Evolutionary conservation across 208 protist species (phyloP).

Genomic region (Acanthamoeba quina): DNA sequence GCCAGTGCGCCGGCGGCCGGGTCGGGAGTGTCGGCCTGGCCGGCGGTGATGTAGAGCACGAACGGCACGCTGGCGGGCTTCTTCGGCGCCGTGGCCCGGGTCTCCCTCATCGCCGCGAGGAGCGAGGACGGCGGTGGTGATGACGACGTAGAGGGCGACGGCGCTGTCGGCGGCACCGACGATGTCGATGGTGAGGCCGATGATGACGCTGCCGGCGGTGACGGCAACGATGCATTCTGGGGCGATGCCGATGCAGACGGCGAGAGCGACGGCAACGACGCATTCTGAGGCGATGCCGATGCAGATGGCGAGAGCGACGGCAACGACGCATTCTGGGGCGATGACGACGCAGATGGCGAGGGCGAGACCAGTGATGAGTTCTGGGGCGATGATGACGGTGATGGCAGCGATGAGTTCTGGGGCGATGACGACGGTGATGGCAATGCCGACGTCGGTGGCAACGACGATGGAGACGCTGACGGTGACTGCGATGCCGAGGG

Average conservation of each 20-base stretch:
- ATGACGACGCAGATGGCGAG: too few species aligned
- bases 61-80: neutral
- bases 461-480: neutral
- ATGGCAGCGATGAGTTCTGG: neutral
- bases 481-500: neutral
- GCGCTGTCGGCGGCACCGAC: too few species aligned
- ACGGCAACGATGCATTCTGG: neutral
- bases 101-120: neutral
- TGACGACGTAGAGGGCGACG: neutral
- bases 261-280: neutral
- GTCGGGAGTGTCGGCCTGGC: neutral
- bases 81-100: neutral
- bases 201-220: neutral
- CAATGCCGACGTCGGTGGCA: neutral
- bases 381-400: too few species aligned
- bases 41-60: neutral
- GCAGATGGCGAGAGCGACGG: neutral
- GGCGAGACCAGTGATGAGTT: neutral
- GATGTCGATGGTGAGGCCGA: neutral
- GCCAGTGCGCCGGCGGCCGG: neutral
- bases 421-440: neutral
- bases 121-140: neutral
- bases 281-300: neutral
- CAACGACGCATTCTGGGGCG: neutral
- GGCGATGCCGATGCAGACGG: neutral